Percentiles rank a stretch among this genome's conserved stretches.
phyloP scores from a whole-genome alignment of 352 stramenopile species.

The Globisporangium okanoganense region DNA sequence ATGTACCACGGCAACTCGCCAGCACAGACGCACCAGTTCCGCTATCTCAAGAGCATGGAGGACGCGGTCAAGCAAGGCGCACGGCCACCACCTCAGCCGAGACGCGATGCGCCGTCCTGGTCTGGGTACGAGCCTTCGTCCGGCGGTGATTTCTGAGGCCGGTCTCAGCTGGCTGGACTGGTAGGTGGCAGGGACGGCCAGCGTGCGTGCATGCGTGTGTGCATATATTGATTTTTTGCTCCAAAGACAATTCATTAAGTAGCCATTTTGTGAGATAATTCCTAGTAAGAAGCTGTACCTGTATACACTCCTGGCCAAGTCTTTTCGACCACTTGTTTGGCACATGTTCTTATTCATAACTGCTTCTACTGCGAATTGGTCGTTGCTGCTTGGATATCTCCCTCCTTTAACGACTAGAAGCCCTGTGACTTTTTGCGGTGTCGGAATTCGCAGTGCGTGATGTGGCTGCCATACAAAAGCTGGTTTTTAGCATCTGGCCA shows the following conservation, averaged over 20 bases:
- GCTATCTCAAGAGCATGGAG: conserved; percentile 71
- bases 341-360: too few relatives aligned
- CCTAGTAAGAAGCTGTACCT: conserved; percentile 9
- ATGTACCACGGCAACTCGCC: conserved; percentile 28
- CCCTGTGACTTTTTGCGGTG: too few relatives aligned
- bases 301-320: too few relatives aligned
- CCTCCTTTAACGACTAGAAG: too few relatives aligned
- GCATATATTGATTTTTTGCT: conserved; percentile 9
- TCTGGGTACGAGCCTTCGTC: conserved; percentile 44
- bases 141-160: conserved; percentile 23
- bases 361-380: too few relatives aligned
- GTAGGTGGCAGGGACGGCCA: too few relatives aligned
- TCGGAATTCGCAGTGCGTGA: too few relatives aligned
- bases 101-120: conserved; percentile 55
- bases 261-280: conserved; percentile 16
- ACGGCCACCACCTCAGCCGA: conserved; percentile 22
- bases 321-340: too few relatives aligned
- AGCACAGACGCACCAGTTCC: conserved; percentile 38
- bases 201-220: background rate
- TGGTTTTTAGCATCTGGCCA: too few relatives aligned
- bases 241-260: conserved; percentile 1
- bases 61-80: conserved; percentile 29
- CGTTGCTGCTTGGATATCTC: too few relatives aligned
- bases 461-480: too few relatives aligned
- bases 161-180: background rate